Base-by-base conservation (phyloP, 306 rosid genomes). In the Geum urbanum region DNA sequence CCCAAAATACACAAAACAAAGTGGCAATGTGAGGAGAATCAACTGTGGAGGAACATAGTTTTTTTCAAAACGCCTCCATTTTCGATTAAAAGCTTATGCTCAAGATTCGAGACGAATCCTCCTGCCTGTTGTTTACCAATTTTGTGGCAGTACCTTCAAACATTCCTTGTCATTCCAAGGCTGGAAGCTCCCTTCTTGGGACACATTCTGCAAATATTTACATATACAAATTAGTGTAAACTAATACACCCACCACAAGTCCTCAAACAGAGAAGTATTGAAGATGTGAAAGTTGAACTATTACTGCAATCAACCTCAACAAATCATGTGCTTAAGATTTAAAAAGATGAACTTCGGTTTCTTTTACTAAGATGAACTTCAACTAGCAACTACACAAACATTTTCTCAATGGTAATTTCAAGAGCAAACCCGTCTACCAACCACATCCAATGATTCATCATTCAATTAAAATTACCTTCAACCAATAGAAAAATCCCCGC, bases 401-500 rank as follows among this genome's bases (percentile, higher is more conserved):
- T 32, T 57, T 27, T 27, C 43, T 27, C 1, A 6, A 57, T 13
- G 63, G 6, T 18, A 37, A 15, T 39, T 15, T 18, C 18, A 69
- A 57, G 19, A 40, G 13, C 22, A 58, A 22, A 27, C 10, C 18
- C 55, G 41, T 58, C 40, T 19, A 8, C 45, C 70, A 13, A 47
- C 43, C 46, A n/a, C 32, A 22, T 56, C 41, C 16, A 11, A 6
- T 37, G 57, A 51, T 5, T 72, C n/a, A 35, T 37, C 50, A 9
- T 40, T 37, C 43, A 47, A 50, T 16, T 15, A 63, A 9, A 78
- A 81, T 81, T 64, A 92, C 97, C 84, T 85, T 20, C 84, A 92
- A 72, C 90, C 89, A 90, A 82, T 80, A 86, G 71, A 79, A 49
- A 67, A 88, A 90, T 67, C 96, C 96, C 46, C 98, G 96, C 50